Conservation (phyloP, 805 yeast genomes). For the Wickerhamomyces hampshirensis region DNA sequence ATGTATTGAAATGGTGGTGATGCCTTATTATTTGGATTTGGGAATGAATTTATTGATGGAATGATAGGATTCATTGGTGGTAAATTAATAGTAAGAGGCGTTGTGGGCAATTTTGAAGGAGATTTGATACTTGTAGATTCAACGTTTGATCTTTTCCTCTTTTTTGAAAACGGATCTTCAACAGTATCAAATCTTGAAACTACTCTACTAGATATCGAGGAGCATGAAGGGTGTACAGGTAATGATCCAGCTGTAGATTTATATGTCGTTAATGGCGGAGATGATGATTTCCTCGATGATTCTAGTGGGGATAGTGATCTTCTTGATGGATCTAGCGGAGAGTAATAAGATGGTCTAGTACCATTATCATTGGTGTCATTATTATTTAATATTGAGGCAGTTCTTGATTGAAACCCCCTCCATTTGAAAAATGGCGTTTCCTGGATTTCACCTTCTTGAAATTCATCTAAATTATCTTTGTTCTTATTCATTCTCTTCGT, state of each 20-base stretch:
- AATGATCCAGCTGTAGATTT: not conserved
- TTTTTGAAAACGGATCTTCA: not conserved
- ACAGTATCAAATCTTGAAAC: not conserved
- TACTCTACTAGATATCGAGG: not conserved
- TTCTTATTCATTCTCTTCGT: constrained; percentile 39
- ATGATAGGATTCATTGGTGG: constrained; percentile 39
- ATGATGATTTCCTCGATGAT: constrained; percentile 1
- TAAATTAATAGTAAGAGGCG: constrained; percentile 20
- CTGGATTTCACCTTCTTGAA: constrained; percentile 5
- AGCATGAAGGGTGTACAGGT: not conserved
- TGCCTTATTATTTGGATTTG: constrained; percentile 13
- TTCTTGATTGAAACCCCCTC: constrained; percentile 21
- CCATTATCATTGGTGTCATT: not conserved
- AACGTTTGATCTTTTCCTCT: constrained; percentile 3
- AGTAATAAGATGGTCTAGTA: not conserved
- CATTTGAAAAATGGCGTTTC: constrained; percentile 21
- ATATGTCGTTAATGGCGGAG: not conserved
- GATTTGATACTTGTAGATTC: constrained; percentile 1
- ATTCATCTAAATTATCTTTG: constrained; percentile 12
- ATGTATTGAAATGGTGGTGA: constrained; percentile 44
- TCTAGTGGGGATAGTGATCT: constrained; percentile 4
- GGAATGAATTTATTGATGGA: constrained; percentile 33
- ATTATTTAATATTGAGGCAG: not conserved
- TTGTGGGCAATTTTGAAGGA: constrained; percentile 1
- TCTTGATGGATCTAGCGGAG: not conserved